A percentile compares a stretch with the other conserved stretches of the same genome.
These are phyloP conservation scores for Cladosporium sp. DNA, from an alignment of 2,329 filamentous ascomycete species.

Conservation along the genomic window DNA sequence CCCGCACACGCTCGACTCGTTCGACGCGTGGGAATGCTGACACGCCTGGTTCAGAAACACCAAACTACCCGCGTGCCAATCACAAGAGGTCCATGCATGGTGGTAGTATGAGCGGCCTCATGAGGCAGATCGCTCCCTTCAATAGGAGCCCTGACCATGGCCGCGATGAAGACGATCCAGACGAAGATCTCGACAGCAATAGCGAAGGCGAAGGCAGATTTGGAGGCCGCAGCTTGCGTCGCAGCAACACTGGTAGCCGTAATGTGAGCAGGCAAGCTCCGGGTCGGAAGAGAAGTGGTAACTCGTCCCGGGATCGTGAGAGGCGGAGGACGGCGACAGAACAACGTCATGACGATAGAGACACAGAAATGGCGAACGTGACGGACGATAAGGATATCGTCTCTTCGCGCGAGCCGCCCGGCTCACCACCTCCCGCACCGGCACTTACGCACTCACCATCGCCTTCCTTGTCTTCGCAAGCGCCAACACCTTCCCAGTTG, in stretches of 20 bases:
- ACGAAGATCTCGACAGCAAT: constrained; percentile 22
- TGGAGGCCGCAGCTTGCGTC: constrained; percentile 11
- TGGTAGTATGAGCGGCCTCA: constrained; percentile 38
- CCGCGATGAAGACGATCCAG: constrained; percentile 40
- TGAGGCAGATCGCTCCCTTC: constrained; percentile 41
- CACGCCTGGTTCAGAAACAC: constrained; percentile 8
- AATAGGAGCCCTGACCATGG: constrained; percentile 39
- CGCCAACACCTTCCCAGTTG: constrained; percentile 2
- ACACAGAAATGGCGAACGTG: constrained; percentile 12
- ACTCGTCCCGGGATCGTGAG: constrained; percentile 1
- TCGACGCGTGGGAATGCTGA: constrained; percentile 39
- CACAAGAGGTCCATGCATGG: constrained; percentile 9
- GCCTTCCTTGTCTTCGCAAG: constrained; percentile 1
- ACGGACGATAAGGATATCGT: constrained; percentile 12
- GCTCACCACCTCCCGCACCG: constrained; percentile 7
- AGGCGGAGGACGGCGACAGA: not conserved
- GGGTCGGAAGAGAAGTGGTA: constrained; percentile 18
- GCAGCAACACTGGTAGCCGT: constrained; percentile 11
- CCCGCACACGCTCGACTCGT: constrained; percentile 44
- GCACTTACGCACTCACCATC: constrained; percentile 10
- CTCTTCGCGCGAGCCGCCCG: constrained; percentile 6
- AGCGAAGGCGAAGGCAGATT: constrained; percentile 16
- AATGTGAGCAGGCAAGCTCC: constrained; percentile 18
- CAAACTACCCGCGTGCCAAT: constrained; percentile 9
- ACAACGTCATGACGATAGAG: not conserved